Conservation (phyloP, 257 asterid genomes). For the Eucommia ulmoides region DNA sequence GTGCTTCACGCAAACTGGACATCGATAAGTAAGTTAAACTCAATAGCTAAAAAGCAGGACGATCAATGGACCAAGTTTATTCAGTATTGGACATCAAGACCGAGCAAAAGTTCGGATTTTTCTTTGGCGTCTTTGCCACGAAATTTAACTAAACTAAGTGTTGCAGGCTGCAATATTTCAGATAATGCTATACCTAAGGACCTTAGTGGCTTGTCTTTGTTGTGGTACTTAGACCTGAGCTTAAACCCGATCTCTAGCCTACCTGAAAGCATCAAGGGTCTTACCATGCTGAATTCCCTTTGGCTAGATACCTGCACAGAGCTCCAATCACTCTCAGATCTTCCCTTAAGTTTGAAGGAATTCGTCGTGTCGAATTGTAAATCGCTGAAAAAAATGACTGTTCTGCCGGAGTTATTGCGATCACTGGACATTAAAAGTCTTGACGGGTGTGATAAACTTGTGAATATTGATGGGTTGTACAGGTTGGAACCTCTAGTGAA, state of each 20-base stretch:
- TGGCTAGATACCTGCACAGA: neutral
- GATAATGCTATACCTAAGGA: neutral
- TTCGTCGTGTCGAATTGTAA: conserved; percentile 1
- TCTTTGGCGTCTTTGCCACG: neutral
- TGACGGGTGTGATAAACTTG: conserved; percentile 1
- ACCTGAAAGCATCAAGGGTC: neutral
- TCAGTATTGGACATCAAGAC: neutral
- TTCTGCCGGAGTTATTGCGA: conserved; percentile 4
- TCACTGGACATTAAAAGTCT: neutral
- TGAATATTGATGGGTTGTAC: neutral
- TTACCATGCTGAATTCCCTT: neutral
- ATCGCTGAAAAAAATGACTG: conserved; percentile 3
- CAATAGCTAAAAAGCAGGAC: neutral
- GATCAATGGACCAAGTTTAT: neutral
- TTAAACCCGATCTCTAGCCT: neutral
- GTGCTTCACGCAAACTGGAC: neutral
- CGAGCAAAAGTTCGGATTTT: neutral
- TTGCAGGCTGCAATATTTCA: neutral
- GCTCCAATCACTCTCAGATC: neutral
- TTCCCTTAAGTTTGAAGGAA: neutral
- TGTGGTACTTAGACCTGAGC: neutral
- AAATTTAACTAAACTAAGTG: neutral
- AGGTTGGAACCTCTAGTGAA: neutral
- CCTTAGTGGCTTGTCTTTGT: neutral
- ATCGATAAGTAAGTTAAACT: neutral